Conservation (phyloP, 1,284 basidiomycete genomes). For the Pseudozyma sp. region DNA sequence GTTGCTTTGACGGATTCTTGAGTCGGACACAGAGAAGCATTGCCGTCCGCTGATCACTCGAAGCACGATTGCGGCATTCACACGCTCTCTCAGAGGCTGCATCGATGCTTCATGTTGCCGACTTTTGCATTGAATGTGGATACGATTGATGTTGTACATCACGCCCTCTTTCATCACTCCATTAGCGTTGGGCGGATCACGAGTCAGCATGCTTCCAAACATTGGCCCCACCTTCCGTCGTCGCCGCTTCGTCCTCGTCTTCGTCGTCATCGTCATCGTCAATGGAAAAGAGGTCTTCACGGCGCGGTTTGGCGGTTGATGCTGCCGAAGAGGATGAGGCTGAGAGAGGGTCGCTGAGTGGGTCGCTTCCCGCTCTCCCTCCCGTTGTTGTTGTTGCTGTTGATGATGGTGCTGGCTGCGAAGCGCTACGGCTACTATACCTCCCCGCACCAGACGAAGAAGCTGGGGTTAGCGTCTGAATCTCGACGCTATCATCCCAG, state of each 20-base stretch:
- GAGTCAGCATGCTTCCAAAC: slow-evolving; percentile 27
- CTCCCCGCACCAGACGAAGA: background rate
- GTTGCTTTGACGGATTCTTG: too few relatives aligned
- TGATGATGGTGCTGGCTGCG: background rate
- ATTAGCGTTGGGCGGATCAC: background rate
- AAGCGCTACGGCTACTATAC: too few relatives aligned
- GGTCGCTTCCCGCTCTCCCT: background rate
- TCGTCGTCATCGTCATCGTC: slow-evolving; percentile 54
- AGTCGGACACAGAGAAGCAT: too few relatives aligned
- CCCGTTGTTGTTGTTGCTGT: background rate
- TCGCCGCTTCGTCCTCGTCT: slow-evolving; percentile 7
- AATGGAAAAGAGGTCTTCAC: slow-evolving; percentile 48
- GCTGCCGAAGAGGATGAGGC: background rate
- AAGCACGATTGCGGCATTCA: too few relatives aligned
- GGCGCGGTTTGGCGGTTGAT: background rate
- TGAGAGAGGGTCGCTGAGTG: background rate
- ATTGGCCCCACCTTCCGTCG: background rate
- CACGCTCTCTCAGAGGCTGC: too few relatives aligned
- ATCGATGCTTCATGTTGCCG: too few relatives aligned
- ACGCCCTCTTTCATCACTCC: background rate
- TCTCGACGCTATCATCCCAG: slow-evolving; percentile 39
- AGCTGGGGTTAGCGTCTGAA: slow-evolving; percentile 3
- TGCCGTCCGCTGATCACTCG: too few relatives aligned
- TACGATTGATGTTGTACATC: too few relatives aligned
- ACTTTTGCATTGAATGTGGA: background rate